A percentile compares a stretch with the other conserved stretches of the same genome.
Conservation (phyloP, 305 asterid genomes). For the Petunia hybrid region DNA sequence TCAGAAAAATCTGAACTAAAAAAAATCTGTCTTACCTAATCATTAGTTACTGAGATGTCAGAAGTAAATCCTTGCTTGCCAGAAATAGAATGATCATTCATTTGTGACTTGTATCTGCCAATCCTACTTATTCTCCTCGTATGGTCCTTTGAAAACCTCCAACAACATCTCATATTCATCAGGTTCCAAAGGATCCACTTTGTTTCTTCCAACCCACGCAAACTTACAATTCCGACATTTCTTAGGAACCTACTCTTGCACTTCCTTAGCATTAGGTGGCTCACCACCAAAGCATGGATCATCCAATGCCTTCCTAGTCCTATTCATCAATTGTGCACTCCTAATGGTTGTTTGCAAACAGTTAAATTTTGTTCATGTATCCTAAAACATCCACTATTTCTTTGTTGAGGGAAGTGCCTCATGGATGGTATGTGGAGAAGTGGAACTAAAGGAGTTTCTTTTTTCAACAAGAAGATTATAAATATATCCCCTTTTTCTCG, state of each 20-base stretch:
- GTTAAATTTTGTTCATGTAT: conserved; percentile 67
- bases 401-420: conserved; percentile 81
- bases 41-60: too few relatives aligned
- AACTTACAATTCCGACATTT: conserved; percentile 90
- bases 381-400: conserved; percentile 96
- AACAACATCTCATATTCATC: conserved; percentile 84
- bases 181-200: conserved; percentile 82
- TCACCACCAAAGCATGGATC: conserved; percentile 47
- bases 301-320: conserved; percentile 74
- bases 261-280: conserved; percentile 53
- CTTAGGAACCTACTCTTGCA: conserved; percentile 50
- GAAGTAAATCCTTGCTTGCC: too few relatives aligned
- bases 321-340: conserved; percentile 75
- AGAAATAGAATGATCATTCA: too few relatives aligned
- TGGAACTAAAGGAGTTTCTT: conserved; percentile 72
- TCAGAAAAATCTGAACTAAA: too few relatives aligned
- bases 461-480: conserved; percentile 77
- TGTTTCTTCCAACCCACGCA: conserved; percentile 91
- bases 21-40: too few relatives aligned
- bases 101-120: conserved; percentile 71
- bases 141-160: conserved; percentile 85
- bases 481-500: conserved; percentile 85
- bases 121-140: conserved; percentile 92
- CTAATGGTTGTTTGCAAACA: conserved; percentile 85
- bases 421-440: conserved; percentile 68